phyloP scores from a whole-genome alignment of 768 basidiomycete genomes.

The Leucosporidium scottii region DNA sequence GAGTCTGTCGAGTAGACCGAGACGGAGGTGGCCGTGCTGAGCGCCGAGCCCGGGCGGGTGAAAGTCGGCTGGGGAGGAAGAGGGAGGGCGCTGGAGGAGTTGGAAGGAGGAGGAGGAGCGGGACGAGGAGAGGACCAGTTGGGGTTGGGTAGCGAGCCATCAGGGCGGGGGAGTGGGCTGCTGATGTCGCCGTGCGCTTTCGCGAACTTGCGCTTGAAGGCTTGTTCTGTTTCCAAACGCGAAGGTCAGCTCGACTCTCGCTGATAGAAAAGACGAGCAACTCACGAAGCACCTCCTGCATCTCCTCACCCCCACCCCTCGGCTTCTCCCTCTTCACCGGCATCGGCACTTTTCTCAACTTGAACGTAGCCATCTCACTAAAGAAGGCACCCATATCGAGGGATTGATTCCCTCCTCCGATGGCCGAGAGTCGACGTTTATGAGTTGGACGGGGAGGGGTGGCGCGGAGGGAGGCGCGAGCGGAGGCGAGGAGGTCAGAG shows the following conservation, averaged over 20 bases:
- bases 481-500: not conserved
- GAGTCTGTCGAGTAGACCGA: too few relatives aligned
- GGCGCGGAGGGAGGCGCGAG: not conserved
- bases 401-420: not conserved
- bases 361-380: not conserved
- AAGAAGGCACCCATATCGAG: not conserved
- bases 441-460: not conserved
- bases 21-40: too few relatives aligned
- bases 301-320: not conserved
- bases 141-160: not conserved
- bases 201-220: slow-evolving; percentile 2
- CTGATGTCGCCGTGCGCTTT: not conserved
- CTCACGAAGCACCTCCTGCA: slow-evolving; percentile 2
- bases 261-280: too few relatives aligned
- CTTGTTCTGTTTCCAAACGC: slow-evolving; percentile 2
- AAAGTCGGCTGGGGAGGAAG: too few relatives aligned
- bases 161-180: not conserved
- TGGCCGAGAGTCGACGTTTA: not conserved
- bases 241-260: too few relatives aligned
- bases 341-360: not conserved
- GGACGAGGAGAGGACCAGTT: not conserved
- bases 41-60: too few relatives aligned
- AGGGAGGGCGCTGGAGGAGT: not conserved
- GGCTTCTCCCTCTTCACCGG: too few relatives aligned
- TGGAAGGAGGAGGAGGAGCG: not conserved